Conservation (phyloP, 2,329 filamentous ascomycete species). For the Neonectria coccinea region DNA sequence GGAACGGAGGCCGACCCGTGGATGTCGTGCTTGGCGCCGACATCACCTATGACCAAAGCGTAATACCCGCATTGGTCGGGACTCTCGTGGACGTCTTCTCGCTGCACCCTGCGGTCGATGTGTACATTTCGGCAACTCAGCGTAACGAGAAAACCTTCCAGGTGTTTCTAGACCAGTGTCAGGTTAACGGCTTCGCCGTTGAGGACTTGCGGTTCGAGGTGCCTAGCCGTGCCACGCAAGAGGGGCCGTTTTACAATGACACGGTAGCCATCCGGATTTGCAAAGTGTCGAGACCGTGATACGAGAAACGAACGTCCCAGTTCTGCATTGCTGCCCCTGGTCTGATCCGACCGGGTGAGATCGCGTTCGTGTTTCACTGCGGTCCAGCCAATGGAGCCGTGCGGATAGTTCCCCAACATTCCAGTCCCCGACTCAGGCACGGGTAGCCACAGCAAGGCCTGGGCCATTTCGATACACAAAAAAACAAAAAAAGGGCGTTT, state of each 20-base stretch:
- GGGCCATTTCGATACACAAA: constrained; percentile 16
- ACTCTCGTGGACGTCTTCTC: constrained; percentile 73
- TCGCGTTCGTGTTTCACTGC: not conserved
- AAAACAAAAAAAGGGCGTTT: constrained; percentile 21
- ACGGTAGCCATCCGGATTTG: constrained; percentile 69
- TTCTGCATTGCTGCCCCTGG: constrained; percentile 5
- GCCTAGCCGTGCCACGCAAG: constrained; percentile 56
- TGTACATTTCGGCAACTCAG: constrained; percentile 77
- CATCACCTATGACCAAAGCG: constrained; percentile 78
- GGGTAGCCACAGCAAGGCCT: constrained; percentile 16
- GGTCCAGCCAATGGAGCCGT: constrained; percentile 17
- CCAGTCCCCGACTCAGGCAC: constrained; percentile 34
- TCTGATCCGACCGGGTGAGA: not conserved
- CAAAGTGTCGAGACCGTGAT: constrained; percentile 45
- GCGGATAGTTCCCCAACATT: constrained; percentile 34
- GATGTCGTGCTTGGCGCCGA: constrained; percentile 82
- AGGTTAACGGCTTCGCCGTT: constrained; percentile 58
- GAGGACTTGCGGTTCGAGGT: constrained; percentile 58
- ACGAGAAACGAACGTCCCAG: constrained; percentile 15
- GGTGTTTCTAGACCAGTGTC: constrained; percentile 70
- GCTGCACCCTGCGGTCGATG: constrained; percentile 65
- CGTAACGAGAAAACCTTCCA: constrained; percentile 77
- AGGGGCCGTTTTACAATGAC: constrained; percentile 74
- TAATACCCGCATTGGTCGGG: constrained; percentile 72
- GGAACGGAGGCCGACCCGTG: constrained; percentile 60